A percentile compares a stretch with the other conserved stretches of the same genome.
Evolutionary conservation across 1,284 basidiomycete species (phyloP).

Genomic region (Cutaneotrichosporon cutaneum): DNA sequence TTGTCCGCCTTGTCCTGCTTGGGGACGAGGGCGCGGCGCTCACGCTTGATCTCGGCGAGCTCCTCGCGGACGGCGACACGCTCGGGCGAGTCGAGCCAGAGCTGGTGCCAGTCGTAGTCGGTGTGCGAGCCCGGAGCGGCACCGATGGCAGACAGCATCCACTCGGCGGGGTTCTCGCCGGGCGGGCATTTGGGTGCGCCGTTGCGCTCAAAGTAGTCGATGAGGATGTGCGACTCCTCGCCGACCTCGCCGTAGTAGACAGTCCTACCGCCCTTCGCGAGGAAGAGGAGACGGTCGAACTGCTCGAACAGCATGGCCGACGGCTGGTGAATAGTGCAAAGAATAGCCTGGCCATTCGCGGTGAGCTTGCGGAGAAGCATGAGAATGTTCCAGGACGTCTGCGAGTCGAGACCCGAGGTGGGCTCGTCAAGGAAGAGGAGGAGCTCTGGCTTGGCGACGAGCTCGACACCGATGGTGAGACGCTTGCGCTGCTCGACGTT

Average conservation of each 20-base stretch:
- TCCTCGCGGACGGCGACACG: constrained; percentile 50
- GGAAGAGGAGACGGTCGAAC: constrained; percentile 48
- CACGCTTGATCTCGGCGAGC: constrained; percentile 53
- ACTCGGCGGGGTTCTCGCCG: constrained; percentile 40
- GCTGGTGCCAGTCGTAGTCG: constrained; percentile 67
- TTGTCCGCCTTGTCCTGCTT: constrained; percentile 21
- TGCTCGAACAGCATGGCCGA: constrained; percentile 50
- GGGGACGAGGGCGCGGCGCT: constrained; percentile 38
- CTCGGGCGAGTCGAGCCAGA: constrained; percentile 61
- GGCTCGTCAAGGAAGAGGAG: constrained; percentile 55
- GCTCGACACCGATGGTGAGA: constrained; percentile 68
- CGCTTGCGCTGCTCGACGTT: constrained; percentile 49
- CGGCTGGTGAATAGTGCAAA: constrained; percentile 55
- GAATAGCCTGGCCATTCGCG: constrained; percentile 69
- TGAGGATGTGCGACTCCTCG: constrained; percentile 52
- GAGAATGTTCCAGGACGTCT: constrained; percentile 29
- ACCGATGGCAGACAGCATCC: constrained; percentile 61
- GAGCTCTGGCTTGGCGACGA: constrained; percentile 50
- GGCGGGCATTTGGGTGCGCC: constrained; percentile 27
- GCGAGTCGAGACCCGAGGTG: constrained; percentile 38
- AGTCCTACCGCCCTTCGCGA: constrained; percentile 50
- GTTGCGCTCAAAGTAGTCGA: constrained; percentile 28
- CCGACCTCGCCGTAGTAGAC: constrained; percentile 38
- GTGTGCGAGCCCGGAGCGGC: constrained; percentile 63
- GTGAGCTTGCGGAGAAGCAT: constrained; percentile 31